Conservation (phyloP, 2,329 filamentous ascomycete genomes). For the Pseudogymnoascus sp. region DNA sequence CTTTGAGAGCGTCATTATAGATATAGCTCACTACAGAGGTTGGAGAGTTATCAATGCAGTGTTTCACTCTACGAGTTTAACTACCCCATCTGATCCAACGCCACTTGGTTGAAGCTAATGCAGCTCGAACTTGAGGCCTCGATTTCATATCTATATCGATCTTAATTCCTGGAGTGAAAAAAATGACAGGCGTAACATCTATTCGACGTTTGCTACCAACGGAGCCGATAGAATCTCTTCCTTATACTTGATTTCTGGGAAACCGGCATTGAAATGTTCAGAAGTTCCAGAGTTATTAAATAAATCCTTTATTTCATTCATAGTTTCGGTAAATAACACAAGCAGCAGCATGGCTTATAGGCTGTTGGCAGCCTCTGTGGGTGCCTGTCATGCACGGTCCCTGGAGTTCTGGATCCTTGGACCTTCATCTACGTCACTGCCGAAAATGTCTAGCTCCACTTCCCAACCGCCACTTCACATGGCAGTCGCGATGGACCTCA, state of each 20-base stretch:
- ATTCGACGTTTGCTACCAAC: neutral
- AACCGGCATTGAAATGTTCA: too few species aligned
- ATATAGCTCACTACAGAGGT: neutral
- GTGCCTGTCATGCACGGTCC: neutral
- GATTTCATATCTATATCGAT: neutral
- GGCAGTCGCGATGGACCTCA: neutral
- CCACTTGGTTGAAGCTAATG: neutral
- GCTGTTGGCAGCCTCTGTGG: neutral
- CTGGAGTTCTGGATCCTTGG: neutral
- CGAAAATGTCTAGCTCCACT: conserved; percentile 7
- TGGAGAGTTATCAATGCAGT: neutral
- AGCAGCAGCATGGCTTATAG: neutral
- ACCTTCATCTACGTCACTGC: conserved; percentile 9
- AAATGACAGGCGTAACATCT: neutral
- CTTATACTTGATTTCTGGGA: neutral
- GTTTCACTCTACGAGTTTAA: neutral
- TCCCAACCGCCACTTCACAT: neutral
- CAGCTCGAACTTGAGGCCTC: neutral
- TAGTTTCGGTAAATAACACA: neutral
- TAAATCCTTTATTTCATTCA: neutral
- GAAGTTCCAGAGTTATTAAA: neutral
- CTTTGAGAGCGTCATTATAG: conserved; percentile 1
- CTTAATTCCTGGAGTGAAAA: neutral
- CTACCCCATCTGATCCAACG: neutral
- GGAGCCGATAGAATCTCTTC: neutral